phyloP scores from a whole-genome alignment of 2,329 filamentous ascomycete genomes.

The Lojkania enalia region DNA sequence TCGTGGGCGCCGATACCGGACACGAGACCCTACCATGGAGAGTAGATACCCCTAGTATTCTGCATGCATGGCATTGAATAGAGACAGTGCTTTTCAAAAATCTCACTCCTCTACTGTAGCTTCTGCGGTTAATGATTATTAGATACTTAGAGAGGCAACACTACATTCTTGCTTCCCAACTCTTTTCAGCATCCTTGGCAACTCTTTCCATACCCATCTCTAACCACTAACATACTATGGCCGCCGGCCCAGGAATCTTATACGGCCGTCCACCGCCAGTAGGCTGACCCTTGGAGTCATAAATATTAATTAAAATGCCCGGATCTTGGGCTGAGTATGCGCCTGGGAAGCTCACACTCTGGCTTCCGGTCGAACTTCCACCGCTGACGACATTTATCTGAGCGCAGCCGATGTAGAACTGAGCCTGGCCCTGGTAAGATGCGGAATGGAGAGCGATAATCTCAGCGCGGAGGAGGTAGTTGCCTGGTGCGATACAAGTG shows the following conservation, averaged over 20 bases:
- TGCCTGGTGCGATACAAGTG: conserved; percentile 29
- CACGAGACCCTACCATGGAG: no score
- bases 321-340: conserved; percentile 41
- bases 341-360: conserved; percentile 49
- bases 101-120: no score
- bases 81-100: no score
- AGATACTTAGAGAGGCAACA: neutral
- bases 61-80: no score
- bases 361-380: conserved; percentile 27
- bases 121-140: no score
- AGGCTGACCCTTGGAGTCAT: conserved; percentile 20
- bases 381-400: conserved; percentile 40
- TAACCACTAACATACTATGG: conserved; percentile 20
- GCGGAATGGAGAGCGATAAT: conserved; percentile 47
- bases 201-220: no score
- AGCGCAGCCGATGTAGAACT: conserved; percentile 46
- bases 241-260: conserved; percentile 22
- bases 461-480: conserved; percentile 47
- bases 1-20: no score
- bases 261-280: conserved; percentile 19
- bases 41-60: no score
- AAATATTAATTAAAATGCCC: conserved; percentile 26
- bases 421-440: conserved; percentile 33
- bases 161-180: neutral
- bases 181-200: neutral